A percentile compares a stretch with the other conserved stretches of the same genome.
phyloP scores from a whole-genome alignment of 805 yeast genomes.

The Starmera dryadoides region DNA sequence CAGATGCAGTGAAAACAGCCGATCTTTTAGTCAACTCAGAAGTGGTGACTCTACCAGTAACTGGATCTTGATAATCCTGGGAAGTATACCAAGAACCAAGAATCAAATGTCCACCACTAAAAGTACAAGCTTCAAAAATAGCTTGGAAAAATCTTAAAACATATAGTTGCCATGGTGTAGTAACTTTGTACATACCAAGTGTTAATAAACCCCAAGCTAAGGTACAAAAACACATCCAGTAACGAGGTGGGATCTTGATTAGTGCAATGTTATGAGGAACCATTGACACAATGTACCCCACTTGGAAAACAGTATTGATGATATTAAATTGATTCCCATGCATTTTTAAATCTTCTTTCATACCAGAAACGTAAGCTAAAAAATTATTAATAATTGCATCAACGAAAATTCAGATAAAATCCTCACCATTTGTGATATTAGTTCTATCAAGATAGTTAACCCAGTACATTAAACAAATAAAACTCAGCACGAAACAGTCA shows the following conservation, averaged over 20 bases:
- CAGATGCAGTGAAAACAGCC: slow-evolving; percentile 49
- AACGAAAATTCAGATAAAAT: too few relatives aligned
- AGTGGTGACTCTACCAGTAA: slow-evolving; percentile 18
- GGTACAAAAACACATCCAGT: slow-evolving; percentile 48
- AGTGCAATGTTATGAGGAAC: slow-evolving; percentile 53
- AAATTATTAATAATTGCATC: too few relatives aligned
- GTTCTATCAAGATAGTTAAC: slow-evolving; percentile 53
- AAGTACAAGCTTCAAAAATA: slow-evolving; percentile 51
- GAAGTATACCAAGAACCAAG: slow-evolving; percentile 48
- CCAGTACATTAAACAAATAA: slow-evolving; percentile 5
- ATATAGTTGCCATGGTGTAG: slow-evolving; percentile 41
- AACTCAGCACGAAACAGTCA: slow-evolving; percentile 2
- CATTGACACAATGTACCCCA: slow-evolving; percentile 56
- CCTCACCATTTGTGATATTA: slow-evolving; percentile 37
- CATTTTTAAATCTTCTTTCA: slow-evolving; percentile 49
- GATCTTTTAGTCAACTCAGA: slow-evolving; percentile 41
- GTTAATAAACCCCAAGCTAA: slow-evolving; percentile 52
- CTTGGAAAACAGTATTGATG: slow-evolving; percentile 48
- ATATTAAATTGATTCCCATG: slow-evolving; percentile 42
- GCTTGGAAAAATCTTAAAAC: slow-evolving; percentile 57
- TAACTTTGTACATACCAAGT: slow-evolving; percentile 41
- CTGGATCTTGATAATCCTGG: slow-evolving; percentile 20
- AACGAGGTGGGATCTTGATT: slow-evolving; percentile 44
- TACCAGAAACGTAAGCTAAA: slow-evolving; percentile 52
- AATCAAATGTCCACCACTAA: slow-evolving; percentile 46